A percentile compares a stretch with the other conserved stretches of the same genome.
These are phyloP conservation scores for Eleusine coracana DNA, from an alignment of 176 grass and related monocot genomes.

Conservation along the genomic window DNA sequence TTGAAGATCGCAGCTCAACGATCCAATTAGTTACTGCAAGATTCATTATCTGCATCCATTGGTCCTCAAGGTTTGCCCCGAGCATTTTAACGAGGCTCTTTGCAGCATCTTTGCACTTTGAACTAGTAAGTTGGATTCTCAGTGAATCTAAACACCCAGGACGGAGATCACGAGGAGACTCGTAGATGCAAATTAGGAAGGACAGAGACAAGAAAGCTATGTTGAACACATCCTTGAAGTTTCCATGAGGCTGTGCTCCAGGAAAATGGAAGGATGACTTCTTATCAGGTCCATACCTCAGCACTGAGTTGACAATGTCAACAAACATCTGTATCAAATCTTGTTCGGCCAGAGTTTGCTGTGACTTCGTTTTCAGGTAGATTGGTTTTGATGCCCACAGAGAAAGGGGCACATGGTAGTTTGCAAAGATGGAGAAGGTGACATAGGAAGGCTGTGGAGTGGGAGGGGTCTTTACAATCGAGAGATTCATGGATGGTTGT, in stretches of 20 bases:
- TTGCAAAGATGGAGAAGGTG: constrained; percentile 74
- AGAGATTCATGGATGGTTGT: constrained; percentile 63
- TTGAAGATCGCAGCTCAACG: constrained; percentile 55
- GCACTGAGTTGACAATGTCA: constrained; percentile 63
- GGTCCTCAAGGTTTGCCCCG: constrained; percentile 77
- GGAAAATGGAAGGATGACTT: constrained; percentile 59
- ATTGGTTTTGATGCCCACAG: constrained; percentile 84
- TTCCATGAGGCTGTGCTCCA: constrained; percentile 44
- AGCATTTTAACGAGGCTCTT: constrained; percentile 68
- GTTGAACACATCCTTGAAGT: constrained; percentile 75
- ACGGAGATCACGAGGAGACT: constrained; percentile 70
- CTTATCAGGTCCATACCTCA: constrained; percentile 59
- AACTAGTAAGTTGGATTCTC: constrained; percentile 59
- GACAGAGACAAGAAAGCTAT: constrained; percentile 75
- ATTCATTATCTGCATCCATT: constrained; percentile 86
- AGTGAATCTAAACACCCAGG: constrained; percentile 60
- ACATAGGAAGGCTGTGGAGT: constrained; percentile 46
- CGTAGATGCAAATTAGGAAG: constrained; percentile 85
- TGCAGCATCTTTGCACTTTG: constrained; percentile 59
- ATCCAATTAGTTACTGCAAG: constrained; percentile 89
- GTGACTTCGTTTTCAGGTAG: constrained; percentile 56
- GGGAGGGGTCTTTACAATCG: constrained; percentile 47
- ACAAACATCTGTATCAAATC: constrained; percentile 56
- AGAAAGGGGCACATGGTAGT: constrained; percentile 60
- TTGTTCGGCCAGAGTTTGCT: constrained; percentile 57